phyloP scores from a whole-genome alignment of 176 grass and related monocot genomes.

The Triticum timopheevii region DNA sequence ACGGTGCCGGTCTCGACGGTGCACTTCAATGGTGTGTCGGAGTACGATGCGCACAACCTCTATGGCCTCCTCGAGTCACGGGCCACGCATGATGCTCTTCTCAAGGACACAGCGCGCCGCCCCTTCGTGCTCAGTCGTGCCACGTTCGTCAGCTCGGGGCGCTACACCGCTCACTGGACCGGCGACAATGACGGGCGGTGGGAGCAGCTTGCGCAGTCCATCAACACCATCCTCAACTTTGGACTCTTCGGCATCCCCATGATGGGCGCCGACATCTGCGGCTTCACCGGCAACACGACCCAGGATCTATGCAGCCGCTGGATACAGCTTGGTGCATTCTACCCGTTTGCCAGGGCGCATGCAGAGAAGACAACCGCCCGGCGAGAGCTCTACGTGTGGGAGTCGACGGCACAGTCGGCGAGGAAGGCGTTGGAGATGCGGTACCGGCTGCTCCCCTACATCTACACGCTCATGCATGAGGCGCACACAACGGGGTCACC shows the following conservation, averaged over 20 bases:
- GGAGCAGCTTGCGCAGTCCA: constrained; percentile 65
- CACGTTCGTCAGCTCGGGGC: constrained; percentile 79
- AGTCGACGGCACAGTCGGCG: constrained; percentile 62
- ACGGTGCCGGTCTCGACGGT: no score
- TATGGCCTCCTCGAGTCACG: constrained; percentile 61
- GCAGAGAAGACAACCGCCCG: constrained; percentile 42
- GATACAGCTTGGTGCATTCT: constrained; percentile 97
- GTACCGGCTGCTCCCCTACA: constrained; percentile 64
- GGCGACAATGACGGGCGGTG: constrained; percentile 64
- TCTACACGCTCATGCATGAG: constrained; percentile 85
- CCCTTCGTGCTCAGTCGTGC: constrained; percentile 79
- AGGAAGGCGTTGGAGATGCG: constrained; percentile 68
- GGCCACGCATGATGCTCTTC: constrained; percentile 58
- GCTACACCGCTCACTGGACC: constrained; percentile 78
- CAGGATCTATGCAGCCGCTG: constrained; percentile 84
- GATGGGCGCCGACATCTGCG: constrained; percentile 88
- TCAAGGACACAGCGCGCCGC: constrained; percentile 55
- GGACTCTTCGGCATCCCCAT: constrained; percentile 87
- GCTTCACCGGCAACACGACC: constrained; percentile 60
- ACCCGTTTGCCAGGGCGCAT: constrained; percentile 84
- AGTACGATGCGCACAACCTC: constrained; percentile 89
- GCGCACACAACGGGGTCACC: constrained; percentile 47
- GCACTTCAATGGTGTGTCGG: not conserved
- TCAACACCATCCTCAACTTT: constrained; percentile 71
- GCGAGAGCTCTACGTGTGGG: constrained; percentile 78